Base-by-base conservation (phyloP, 2,329 filamentous ascomycete species). In the Cladosporium austrohemisphaericum region DNA sequence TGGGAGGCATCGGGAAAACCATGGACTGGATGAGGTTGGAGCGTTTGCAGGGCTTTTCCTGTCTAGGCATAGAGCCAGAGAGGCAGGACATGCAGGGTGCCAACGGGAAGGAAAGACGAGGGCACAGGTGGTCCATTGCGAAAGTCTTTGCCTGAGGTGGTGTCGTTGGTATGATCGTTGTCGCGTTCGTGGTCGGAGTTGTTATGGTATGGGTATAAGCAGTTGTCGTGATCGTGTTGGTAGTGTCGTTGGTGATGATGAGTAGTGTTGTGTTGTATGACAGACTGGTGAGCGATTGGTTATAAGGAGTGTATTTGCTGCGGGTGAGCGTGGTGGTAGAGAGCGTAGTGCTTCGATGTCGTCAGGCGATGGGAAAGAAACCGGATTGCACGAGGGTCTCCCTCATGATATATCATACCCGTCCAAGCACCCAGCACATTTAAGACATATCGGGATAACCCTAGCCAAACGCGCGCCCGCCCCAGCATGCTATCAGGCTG, bases 101-200 rank as follows among this genome's bases (percentile, higher is more conserved):
- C 19, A 56, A 47, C 13, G 61, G 60, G 35, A 59, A 61, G 5
- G 56, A 57, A 13, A 57, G 51, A 22, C 60, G 52, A 29, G 61
- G 61, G 54, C 61, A 64, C 19, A 64, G 58, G 40, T 64, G 61
- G 43, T 64, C 61, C 61, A 63, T 62, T 50, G n/a, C 10, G 26
- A 44, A 19, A 41, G 19, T 38, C 38, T 22, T 16, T 47, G 31
- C 8, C 28, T 9, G 16, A 20, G 26, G 36, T 31, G 23, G 14
- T 32, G 29, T 19, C n/a, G n/a, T n/a, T n/a, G n/a, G n/a, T 31
- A 41, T 26, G 25, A 8, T 8, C 4, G n/a, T 35, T 35, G 18
- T 35, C 14, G 32, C 10, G 16, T 20, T 28, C 23, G 38, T 41
- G 26, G 18, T 41, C 16, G 23, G 28, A 26, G 38, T 41, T 11